Evolutionary conservation across 2,329 filamentous ascomycete species (phyloP), one percentile per base, ranked within the genome.

Genomic region (Neofusicoccum ribis): DNA sequence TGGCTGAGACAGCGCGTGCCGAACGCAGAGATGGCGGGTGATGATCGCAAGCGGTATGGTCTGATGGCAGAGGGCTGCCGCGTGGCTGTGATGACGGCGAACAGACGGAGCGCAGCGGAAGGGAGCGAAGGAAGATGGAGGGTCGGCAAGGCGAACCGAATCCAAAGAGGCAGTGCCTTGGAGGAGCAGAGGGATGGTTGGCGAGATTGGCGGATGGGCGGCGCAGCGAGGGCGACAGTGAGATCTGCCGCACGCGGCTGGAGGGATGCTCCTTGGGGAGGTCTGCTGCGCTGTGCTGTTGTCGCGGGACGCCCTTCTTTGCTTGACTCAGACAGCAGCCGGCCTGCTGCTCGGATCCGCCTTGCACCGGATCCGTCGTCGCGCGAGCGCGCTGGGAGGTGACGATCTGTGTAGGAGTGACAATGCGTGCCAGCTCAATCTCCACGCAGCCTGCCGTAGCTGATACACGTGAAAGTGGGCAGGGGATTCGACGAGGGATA

Each of bases 191-290:
- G 39, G 39, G 37, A 11, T 54, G 50, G 50, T 39, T 54, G 50
- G 54, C 41, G 23, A 59, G 54, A 59, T 59, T 59, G 37, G 39
- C 54, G 54, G 46, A 27, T 34, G 54, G 54, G 27, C 54, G 54
- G 31, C 23, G 39, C 23, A 17, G 54, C 23, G 39, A 27, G 14
- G 31, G 14, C 8, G 20, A 11, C 54, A 37, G 54, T 37, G 37
- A 59, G 54, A 59, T 59, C 54, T 59, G 54, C 54, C 27, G 39
- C 54, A 59, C 23, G 3, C 9, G 37, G 34, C 36, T 54, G 23
- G 4, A 59, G 27, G 39, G 54, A 44, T 59, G 23, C 14, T 34
- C 39, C 39, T 12, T 58, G 52, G 12, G 17, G 50, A 52, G 31
- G 37, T 20, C 20, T 34, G 47, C 27, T 49, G 9, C 20, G 50